Conservation (phyloP, 495 filamentous ascomycete genomes). For the Penicillium angulare region DNA sequence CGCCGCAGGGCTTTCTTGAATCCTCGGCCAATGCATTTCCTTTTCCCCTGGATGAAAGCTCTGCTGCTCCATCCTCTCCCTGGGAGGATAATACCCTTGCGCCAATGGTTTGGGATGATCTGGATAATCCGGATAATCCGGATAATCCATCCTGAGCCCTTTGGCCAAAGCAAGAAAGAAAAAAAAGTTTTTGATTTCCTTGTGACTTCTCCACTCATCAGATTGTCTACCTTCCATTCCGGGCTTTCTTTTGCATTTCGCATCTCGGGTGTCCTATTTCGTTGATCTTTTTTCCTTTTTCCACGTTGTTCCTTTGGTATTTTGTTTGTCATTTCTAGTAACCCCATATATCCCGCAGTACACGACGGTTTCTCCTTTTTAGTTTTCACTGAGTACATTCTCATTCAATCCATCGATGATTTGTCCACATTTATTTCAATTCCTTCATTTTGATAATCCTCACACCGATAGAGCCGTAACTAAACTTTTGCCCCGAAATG, state of each 20-base stretch:
- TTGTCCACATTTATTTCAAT: no score
- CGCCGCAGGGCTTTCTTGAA: constrained; percentile 29
- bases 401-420: background rate
- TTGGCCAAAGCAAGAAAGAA: background rate
- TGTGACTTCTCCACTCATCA: no score
- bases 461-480: no score
- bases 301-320: no score
- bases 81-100: constrained; percentile 47
- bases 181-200: constrained; percentile 1
- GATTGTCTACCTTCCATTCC: no score
- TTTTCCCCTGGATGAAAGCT: constrained; percentile 36
- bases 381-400: constrained; percentile 6
- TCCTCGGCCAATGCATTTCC: constrained; percentile 22
- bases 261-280: constrained; percentile 6
- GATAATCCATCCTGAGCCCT: no score
- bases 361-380: constrained; percentile 19
- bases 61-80: constrained; percentile 17
- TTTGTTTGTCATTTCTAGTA: no score
- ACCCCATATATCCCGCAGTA: constrained; percentile 38
- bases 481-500: no score
- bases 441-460: no score
- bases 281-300: constrained; percentile 4
- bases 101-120: constrained; percentile 46
- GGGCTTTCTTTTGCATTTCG: background rate
- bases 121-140: constrained; percentile 26